phyloP scores from a whole-genome alignment of 208 protist genomes.

The Leishmania guyanensis region DNA sequence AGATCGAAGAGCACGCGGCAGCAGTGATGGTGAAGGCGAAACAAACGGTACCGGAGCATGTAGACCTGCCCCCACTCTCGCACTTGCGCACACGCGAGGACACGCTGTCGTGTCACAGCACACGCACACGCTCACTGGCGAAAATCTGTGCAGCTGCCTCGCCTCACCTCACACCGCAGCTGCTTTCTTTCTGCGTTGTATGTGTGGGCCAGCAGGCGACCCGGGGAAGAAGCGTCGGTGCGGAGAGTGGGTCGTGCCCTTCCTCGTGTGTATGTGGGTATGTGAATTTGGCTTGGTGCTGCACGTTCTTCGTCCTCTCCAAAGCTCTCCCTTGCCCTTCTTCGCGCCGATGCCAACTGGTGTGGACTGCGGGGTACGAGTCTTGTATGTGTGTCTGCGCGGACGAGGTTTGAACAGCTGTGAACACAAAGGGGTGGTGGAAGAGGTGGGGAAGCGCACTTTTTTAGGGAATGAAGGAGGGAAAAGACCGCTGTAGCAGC shows the following conservation, averaged over 20 bases:
- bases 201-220: not conserved
- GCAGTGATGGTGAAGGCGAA: not conserved
- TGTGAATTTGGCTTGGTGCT: not conserved
- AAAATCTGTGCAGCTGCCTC: not conserved
- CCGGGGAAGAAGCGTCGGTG: not conserved
- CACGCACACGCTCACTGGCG: not conserved
- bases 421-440: not conserved
- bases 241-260: not conserved
- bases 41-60: not conserved
- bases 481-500: not conserved
- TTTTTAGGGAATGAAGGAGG: not conserved
- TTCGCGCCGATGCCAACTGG: not conserved
- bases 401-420: not conserved
- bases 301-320: not conserved
- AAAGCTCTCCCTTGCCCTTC: not conserved
- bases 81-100: not conserved
- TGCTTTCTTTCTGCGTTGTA: not conserved
- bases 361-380: not conserved
- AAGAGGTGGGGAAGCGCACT: not conserved
- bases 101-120: not conserved
- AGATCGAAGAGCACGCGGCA: not conserved
- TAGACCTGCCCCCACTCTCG: not conserved
- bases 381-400: slow-evolving; percentile 1
- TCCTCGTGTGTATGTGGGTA: not conserved
- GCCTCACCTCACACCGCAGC: not conserved